These are phyloP conservation scores for Tephrocybe rancida DNA, from an alignment of 768 basidiomycete genomes.

Conservation along the genomic window DNA sequence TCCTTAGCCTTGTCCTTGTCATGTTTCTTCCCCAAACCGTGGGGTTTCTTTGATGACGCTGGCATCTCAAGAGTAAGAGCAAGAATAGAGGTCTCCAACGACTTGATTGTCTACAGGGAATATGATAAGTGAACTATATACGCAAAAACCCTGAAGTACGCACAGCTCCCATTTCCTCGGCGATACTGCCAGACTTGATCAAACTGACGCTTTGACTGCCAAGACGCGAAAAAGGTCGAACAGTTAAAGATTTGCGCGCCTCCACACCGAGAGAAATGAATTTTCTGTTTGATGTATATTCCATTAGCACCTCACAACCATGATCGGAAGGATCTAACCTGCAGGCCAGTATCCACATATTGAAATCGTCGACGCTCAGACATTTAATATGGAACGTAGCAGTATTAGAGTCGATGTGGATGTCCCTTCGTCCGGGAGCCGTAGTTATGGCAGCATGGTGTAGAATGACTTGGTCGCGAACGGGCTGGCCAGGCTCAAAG, in stretches of 20 bases:
- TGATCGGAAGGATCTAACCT: constrained; percentile 46
- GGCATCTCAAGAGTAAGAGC: constrained; percentile 41
- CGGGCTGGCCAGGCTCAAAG: constrained; percentile 68
- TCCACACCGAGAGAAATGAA: constrained; percentile 59
- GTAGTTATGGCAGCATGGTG: constrained; percentile 80
- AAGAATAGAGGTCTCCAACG: constrained; percentile 57
- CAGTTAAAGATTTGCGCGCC: constrained; percentile 42
- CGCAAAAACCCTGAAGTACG: constrained; percentile 21
- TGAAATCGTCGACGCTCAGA: constrained; percentile 69
- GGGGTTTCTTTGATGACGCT: constrained; percentile 38
- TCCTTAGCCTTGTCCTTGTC: constrained; percentile 56
- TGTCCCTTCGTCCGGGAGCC: constrained; percentile 70
- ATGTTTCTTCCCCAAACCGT: constrained; percentile 44
- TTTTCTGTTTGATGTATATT: constrained; percentile 45
- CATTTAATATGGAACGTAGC: constrained; percentile 87
- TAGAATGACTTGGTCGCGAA: constrained; percentile 69
- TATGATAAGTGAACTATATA: not conserved
- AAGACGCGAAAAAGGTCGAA: constrained; percentile 42
- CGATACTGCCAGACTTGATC: constrained; percentile 50
- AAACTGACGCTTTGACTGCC: constrained; percentile 39
- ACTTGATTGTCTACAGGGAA: constrained; percentile 51
- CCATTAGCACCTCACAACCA: not conserved
- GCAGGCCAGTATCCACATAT: constrained; percentile 73
- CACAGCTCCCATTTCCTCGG: constrained; percentile 72
- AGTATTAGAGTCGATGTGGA: constrained; percentile 75